phyloP scores from a whole-genome alignment of 2,329 filamentous ascomycete species.

The Ceratocystis eucalypticola region DNA sequence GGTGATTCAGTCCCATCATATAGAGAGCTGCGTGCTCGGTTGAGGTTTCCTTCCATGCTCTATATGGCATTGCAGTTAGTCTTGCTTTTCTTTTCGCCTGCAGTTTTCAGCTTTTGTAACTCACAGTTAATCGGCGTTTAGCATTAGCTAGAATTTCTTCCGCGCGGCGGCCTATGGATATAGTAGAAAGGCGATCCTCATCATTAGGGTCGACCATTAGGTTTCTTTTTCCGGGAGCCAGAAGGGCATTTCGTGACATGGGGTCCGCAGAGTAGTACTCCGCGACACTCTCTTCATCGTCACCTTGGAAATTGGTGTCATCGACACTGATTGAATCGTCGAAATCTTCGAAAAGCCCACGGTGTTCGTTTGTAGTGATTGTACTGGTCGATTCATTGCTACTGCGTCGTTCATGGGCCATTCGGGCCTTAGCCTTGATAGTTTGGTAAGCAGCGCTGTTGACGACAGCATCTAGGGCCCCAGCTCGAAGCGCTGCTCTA shows the following conservation, averaged over 20 bases:
- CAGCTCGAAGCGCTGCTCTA: constrained; percentile 23
- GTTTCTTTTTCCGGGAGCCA: constrained; percentile 23
- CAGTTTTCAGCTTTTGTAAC: constrained; percentile 25
- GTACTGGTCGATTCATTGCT: constrained; percentile 51
- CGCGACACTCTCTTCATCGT: constrained; percentile 53
- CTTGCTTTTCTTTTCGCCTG: constrained; percentile 21
- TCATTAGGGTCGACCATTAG: constrained; percentile 25
- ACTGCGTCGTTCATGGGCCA: constrained; percentile 35
- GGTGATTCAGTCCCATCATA: constrained; percentile 31
- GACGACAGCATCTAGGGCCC: not conserved
- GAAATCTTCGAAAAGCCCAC: constrained; percentile 44
- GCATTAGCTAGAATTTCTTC: constrained; percentile 88
- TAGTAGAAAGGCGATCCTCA: constrained; percentile 55
- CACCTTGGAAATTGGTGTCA: constrained; percentile 52
- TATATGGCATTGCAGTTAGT: constrained; percentile 27
- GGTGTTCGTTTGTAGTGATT: constrained; percentile 38
- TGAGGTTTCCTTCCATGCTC: constrained; percentile 90
- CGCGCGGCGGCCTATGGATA: constrained; percentile 64
- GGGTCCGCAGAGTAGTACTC: constrained; percentile 40
- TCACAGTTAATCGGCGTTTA: constrained; percentile 73
- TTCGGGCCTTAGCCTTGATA: constrained; percentile 26
- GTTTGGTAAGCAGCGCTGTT: constrained; percentile 32
- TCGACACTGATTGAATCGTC: constrained; percentile 49
- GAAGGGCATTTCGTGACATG: constrained; percentile 23
- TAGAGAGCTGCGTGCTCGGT: constrained; percentile 59